phyloP scores from a whole-genome alignment of 1,284 basidiomycete genomes.

The Irpex sp. region DNA sequence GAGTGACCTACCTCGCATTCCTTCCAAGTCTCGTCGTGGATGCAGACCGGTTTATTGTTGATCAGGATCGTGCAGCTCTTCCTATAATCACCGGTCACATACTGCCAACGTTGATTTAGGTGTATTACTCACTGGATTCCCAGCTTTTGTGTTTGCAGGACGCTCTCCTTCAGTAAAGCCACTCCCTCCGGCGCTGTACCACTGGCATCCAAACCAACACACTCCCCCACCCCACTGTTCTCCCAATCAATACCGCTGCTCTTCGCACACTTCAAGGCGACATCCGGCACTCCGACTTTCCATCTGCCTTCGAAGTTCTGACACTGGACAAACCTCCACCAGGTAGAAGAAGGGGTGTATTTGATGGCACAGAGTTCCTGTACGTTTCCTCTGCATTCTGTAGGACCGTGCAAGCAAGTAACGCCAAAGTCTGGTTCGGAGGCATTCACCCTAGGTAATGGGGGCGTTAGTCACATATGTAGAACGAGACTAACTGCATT shows the following conservation, averaged over 20 bases:
- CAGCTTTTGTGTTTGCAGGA: slow-evolving; percentile 41
- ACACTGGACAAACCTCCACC: slow-evolving; percentile 78
- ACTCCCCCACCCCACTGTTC: slow-evolving; percentile 51
- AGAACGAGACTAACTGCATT: too few relatives aligned
- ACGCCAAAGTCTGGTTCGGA: slow-evolving; percentile 69
- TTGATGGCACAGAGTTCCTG: slow-evolving; percentile 78
- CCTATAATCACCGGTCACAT: slow-evolving; percentile 30
- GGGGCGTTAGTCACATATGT: background rate
- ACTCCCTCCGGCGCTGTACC: slow-evolving; percentile 60
- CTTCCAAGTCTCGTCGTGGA: slow-evolving; percentile 79
- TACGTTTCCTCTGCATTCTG: slow-evolving; percentile 85
- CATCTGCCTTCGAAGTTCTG: slow-evolving; percentile 69
- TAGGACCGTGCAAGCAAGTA: slow-evolving; percentile 72
- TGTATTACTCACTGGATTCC: slow-evolving; percentile 50
- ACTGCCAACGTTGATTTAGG: background rate
- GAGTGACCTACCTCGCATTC: slow-evolving; percentile 69
- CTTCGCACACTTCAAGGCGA: slow-evolving; percentile 63
- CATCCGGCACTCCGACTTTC: slow-evolving; percentile 62
- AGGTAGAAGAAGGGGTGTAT: slow-evolving; percentile 45
- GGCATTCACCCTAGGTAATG: slow-evolving; percentile 50
- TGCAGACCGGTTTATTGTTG: slow-evolving; percentile 62
- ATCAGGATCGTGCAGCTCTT: slow-evolving; percentile 87
- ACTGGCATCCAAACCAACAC: slow-evolving; percentile 54
- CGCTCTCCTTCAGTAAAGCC: slow-evolving; percentile 56
- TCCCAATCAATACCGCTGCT: slow-evolving; percentile 69